A percentile compares a stretch with the other conserved stretches of the same genome.
phyloP scores from a whole-genome alignment of 768 basidiomycete genomes.

The Mycena maculata region DNA sequence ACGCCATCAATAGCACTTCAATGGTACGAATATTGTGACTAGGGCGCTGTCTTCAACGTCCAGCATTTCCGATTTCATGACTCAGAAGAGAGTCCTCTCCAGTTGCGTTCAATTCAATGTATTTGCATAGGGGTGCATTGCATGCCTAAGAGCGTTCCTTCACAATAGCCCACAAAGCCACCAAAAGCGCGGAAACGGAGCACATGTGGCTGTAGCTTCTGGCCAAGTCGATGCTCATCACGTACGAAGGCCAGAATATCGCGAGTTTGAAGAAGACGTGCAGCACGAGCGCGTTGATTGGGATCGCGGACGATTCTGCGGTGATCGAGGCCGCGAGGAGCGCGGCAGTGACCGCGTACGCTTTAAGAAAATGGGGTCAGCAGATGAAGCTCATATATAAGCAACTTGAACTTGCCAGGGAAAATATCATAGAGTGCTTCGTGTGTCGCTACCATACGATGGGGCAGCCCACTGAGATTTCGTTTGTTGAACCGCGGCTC shows the following conservation, averaged over 20 bases:
- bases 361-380: not conserved
- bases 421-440: constrained; percentile 26
- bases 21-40: too few species aligned
- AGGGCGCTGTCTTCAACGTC: too few species aligned
- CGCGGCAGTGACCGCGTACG: constrained; percentile 14
- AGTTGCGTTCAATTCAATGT: too few species aligned
- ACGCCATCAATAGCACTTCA: too few species aligned
- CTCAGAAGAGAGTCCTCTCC: too few species aligned
- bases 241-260: constrained; percentile 10
- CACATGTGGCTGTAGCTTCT: constrained; percentile 19
- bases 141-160: not conserved
- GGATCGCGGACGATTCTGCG: not conserved
- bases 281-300: constrained; percentile 17
- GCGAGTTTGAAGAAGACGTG: constrained; percentile 23
- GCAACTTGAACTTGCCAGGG: constrained; percentile 13
- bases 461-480: not conserved
- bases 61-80: too few species aligned
- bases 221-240: not conserved
- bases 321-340: not conserved
- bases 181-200: constrained; percentile 13
- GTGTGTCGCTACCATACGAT: constrained; percentile 25
- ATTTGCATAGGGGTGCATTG: too few species aligned
- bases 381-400: not conserved
- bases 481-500: constrained; percentile 20
- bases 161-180: constrained; percentile 8